Evolutionary conservation across 768 basidiomycete species (phyloP), one percentile per base, ranked within the genome.

Genomic region (Kwoniella pini): DNA sequence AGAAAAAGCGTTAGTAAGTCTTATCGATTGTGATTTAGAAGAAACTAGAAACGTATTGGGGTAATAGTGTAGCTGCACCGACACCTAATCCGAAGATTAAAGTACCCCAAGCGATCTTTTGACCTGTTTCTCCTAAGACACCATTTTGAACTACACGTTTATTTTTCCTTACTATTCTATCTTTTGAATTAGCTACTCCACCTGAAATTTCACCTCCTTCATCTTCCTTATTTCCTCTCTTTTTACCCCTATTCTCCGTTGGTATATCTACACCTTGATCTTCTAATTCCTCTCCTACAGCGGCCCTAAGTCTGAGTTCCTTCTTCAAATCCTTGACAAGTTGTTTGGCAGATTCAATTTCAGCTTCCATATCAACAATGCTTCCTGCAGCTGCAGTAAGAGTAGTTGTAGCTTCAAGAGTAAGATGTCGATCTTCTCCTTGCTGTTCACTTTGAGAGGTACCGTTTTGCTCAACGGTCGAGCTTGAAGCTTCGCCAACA

Each of bases 11-110:
- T 46, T 46, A 57, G 55, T 57, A 48, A 21, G n/a, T 26, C 12
- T 54, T 27, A 54, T 15, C 44, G 7, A 36, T 36, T 15, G 50
- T 33, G 49, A 21, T 19, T 57, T 62, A 62, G 54, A 62, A 57
- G 39, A 62, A 57, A 39, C 26, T 50, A 15, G 57, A 58, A 10
- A 57, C 62, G 22, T 54, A 54, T 55, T 58, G 57, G 6, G 62
- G 62, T 17, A 64, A 19, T 19, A 58, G 49, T 7, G 68, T 39
- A n/a, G 88, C 83, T 63, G 89, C 90, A 50, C 88, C 84, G 76
- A 89, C 80, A 27, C 90, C 90, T 50, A 91, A 81, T 36, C 88
- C 89, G 78, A 95, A 94, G 19, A 88, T 88, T 36, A 88, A 82
- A 19, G 88, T 81, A 36, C 91, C 91, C 90, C 90, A 93, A 2